Base-by-base conservation (phyloP, 208 protist genomes). In the Leishmania turanica region DNA sequence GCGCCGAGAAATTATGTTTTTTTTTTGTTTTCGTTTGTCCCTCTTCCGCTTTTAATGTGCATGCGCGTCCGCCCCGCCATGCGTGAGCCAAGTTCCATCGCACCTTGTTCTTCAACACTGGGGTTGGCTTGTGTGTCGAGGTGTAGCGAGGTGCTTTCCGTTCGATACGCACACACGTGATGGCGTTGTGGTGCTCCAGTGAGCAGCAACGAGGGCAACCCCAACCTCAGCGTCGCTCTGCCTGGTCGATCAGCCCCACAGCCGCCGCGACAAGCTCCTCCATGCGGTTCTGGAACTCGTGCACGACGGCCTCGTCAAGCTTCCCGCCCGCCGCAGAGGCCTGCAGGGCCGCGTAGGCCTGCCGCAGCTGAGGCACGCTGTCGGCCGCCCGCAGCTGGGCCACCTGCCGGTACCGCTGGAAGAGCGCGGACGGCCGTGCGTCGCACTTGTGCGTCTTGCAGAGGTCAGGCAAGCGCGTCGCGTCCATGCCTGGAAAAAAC, bases 401-500 rank as follows among this genome's bases (percentile, higher is more conserved):
- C 34, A 96, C 87, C 37, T 87, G 84, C 45, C 91, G 78, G 75
- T 92, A 94, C 40, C 79, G 69, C 68, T 89, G 79, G 80, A 93
- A 93, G 21, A 94, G 79, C 53, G 85, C 84, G 13, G 75, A 73
- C 31, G 85, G 76, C 75, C 73, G 80, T 19, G 78, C 82, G 34
- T 94, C 86, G 81, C 93, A 96, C 84, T 83, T 74, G 73, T 91
- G 74, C 34, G 64, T 68, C 49, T 78, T 79, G 72, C 93, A 96
- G 71, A 96, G 84, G 71, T 95, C 84, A 15, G 87, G 85, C 58
- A 95, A 72, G 42, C 73, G 54, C 6, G 77, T 51, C 11, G 31
- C 74, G 69, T 80, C 73, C 17, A 95, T 68, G n/a, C 80, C 70
- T 0, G 88, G 91, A 68, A 97, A 97, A 80, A 97, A 94, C 68